These are phyloP conservation scores for Bondarzewia mesenterica DNA, from an alignment of 1,284 basidiomycete genomes.

Conservation along the genomic window DNA sequence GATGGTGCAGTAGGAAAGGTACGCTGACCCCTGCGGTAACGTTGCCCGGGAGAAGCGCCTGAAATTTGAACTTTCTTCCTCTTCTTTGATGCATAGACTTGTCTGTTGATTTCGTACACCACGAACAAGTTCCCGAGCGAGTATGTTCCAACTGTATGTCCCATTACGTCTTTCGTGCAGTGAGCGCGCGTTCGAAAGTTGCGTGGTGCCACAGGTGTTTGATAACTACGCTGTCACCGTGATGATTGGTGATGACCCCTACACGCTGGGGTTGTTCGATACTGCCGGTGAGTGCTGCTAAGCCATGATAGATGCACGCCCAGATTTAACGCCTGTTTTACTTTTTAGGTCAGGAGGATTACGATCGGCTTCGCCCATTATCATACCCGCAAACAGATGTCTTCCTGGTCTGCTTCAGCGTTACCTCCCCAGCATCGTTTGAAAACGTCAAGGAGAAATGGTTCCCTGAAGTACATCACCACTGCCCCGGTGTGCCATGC, in stretches of 20 bases:
- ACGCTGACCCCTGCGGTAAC: slow-evolving; percentile 22
- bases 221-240: slow-evolving; percentile 99
- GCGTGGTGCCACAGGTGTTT: slow-evolving; percentile 62
- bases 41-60: slow-evolving; percentile 4
- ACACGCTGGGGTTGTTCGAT: slow-evolving; percentile 97
- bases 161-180: slow-evolving; percentile 10
- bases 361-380: slow-evolving; percentile 96
- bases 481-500: slow-evolving; percentile 99
- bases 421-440: slow-evolving; percentile 96
- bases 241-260: slow-evolving; percentile 99
- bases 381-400: slow-evolving; percentile 99
- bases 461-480: slow-evolving; percentile 99
- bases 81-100: slow-evolving; percentile 59
- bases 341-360: slow-evolving; percentile 91
- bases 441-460: slow-evolving; percentile 99
- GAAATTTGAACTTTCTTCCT: slow-evolving; percentile 1
- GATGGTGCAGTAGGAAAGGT: slow-evolving; percentile 99
- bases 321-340: slow-evolving; percentile 1
- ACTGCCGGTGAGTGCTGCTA: slow-evolving; percentile 73
- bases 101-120: slow-evolving; percentile 98
- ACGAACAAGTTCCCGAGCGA: slow-evolving; percentile 99
- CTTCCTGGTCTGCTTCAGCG: slow-evolving; percentile 99
- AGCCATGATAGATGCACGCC: neutral
- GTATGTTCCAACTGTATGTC: slow-evolving; percentile 94
- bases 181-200: slow-evolving; percentile 14